Evolutionary conservation across 495 filamentous ascomycete species (phyloP).

Genomic region (Talaromyces thailandensis): DNA sequence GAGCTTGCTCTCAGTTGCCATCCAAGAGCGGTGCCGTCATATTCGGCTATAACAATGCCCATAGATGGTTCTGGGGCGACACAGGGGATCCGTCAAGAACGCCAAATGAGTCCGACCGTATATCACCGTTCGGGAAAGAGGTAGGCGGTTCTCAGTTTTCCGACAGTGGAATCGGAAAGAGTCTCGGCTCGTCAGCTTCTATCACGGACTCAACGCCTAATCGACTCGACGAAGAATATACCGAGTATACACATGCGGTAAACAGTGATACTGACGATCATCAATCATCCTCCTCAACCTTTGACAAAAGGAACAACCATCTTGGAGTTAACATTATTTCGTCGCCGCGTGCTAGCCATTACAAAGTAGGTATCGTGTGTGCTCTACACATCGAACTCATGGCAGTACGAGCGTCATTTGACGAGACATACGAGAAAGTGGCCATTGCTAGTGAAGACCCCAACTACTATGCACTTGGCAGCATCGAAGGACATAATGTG

Average conservation of each 20-base stretch:
- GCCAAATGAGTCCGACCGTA: neutral
- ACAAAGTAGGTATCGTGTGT: slow-evolving; percentile 5
- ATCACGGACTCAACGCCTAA: neutral
- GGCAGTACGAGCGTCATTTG: slow-evolving; percentile 25
- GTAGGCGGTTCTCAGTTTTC: neutral
- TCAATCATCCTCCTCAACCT: neutral
- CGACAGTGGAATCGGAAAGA: neutral
- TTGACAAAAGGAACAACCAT: neutral
- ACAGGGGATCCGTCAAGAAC: neutral
- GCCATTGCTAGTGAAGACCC: slow-evolving; percentile 10
- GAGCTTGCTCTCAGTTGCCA: neutral
- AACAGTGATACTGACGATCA: neutral
- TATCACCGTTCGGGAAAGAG: neutral
- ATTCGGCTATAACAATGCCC: neutral
- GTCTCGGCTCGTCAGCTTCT: neutral
- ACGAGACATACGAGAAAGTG: slow-evolving; percentile 15
- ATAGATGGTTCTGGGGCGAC: neutral
- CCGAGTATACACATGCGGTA: neutral
- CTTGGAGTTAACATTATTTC: neutral
- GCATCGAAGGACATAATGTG: slow-evolving; percentile 26
- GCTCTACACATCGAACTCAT: slow-evolving; percentile 15
- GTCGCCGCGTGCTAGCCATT: slow-evolving; percentile 11
- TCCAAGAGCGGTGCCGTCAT: neutral
- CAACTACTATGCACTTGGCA: slow-evolving; percentile 25
- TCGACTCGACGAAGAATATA: neutral